Percentiles rank a stretch among this genome's conserved stretches.
Evolutionary conservation across 108 stramenopile species (phyloP).

Genomic region (Mediolabrus comicus): DNA sequence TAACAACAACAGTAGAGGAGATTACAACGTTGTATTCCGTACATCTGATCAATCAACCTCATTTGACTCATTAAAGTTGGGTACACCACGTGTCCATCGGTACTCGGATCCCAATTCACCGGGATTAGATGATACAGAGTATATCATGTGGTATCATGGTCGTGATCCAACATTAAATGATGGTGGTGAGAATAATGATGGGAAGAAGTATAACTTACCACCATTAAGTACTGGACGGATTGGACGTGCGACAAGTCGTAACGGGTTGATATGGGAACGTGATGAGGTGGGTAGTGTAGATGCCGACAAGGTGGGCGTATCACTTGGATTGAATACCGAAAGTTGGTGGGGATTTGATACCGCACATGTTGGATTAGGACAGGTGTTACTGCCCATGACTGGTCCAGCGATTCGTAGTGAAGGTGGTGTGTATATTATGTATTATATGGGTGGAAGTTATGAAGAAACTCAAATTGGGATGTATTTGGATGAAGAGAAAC

Average conservation of each 20-base stretch:
- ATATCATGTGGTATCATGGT: slow-evolving; percentile 90
- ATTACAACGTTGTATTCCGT: slow-evolving; percentile 58
- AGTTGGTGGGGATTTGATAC: slow-evolving; percentile 95
- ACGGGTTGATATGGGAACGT: slow-evolving; percentile 75
- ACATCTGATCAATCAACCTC: slow-evolving; percentile 47
- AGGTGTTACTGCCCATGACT: slow-evolving; percentile 83
- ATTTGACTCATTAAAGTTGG: slow-evolving; percentile 76
- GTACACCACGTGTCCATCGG: slow-evolving; percentile 76
- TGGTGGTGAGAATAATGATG: slow-evolving; percentile 16
- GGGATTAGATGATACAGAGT: slow-evolving; percentile 48
- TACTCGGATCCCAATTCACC: slow-evolving; percentile 51
- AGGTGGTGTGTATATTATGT: slow-evolving; percentile 90
- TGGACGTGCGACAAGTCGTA: slow-evolving; percentile 68
- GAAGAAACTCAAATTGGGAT: slow-evolving; percentile 69
- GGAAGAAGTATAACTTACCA: slow-evolving; percentile 57
- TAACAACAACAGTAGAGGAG: slow-evolving; percentile 1
- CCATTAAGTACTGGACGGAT: slow-evolving; percentile 80
- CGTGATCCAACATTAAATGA: slow-evolving; percentile 43
- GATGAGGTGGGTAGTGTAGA: slow-evolving; percentile 53
- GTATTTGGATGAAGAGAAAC: slow-evolving; percentile 45
- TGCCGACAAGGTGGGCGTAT: slow-evolving; percentile 63
- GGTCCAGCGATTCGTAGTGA: slow-evolving; percentile 79
- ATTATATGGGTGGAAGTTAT: slow-evolving; percentile 86
- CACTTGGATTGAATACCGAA: slow-evolving; percentile 83
- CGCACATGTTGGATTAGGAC: slow-evolving; percentile 86